A percentile compares a stretch with the other conserved stretches of the same genome.
Evolutionary conservation across 345 rosid species (phyloP).

Genomic region (Moricandia arvensis): DNA sequence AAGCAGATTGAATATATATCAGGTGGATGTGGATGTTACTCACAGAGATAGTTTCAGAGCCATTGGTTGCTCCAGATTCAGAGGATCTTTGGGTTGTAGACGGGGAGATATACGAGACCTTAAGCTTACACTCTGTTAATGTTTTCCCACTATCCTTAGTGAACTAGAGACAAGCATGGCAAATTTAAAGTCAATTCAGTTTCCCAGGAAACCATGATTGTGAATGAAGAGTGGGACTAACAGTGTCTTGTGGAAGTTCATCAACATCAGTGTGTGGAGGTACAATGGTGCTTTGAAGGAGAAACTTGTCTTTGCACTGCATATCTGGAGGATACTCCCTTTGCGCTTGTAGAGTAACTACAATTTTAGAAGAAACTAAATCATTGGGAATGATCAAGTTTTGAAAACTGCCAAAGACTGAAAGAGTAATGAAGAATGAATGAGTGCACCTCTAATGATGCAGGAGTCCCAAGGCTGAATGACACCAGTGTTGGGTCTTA

Average conservation of each 20-base stretch:
- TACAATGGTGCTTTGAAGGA: conserved; percentile 82
- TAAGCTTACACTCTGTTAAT: conserved; percentile 81
- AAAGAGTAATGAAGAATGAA: too few species aligned
- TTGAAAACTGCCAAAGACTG: too few species aligned
- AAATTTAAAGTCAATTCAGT: not conserved
- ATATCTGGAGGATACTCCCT: conserved; percentile 71
- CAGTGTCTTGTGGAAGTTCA: conserved; percentile 82
- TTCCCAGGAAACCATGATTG: not conserved
- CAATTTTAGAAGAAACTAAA: too few species aligned
- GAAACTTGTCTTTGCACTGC: conserved; percentile 98
- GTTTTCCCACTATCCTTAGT: conserved; percentile 67
- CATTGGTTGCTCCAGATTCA: conserved; percentile 50
- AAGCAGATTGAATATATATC: not conserved
- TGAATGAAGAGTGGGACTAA: conserved; percentile 37
- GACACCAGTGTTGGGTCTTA: too few species aligned
- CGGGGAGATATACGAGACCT: conserved; percentile 62
- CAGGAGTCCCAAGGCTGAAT: conserved; percentile 79
- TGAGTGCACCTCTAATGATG: conserved; percentile 59
- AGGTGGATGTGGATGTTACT: conserved; percentile 39
- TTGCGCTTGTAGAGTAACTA: conserved; percentile 99
- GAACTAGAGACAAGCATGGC: conserved; percentile 47
- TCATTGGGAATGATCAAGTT: too few species aligned
- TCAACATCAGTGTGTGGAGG: conserved; percentile 74
- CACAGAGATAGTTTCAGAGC: conserved; percentile 61
- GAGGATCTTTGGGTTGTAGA: conserved; percentile 53